Conservation (phyloP, 2,329 filamentous ascomycete species). For the Herpomyces periplanetae region DNA sequence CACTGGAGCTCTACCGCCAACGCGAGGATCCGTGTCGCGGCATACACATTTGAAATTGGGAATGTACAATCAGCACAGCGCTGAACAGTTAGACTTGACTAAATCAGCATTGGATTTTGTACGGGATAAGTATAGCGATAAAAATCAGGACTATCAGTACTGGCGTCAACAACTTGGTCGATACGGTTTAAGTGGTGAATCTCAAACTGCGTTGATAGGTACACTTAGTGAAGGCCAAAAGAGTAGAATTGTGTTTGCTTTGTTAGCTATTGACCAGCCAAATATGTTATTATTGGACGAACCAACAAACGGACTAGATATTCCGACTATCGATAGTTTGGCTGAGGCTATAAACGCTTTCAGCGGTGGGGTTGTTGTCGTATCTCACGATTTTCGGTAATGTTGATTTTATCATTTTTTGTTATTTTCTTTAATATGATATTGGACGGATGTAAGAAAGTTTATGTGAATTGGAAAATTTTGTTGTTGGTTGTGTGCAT, state of each 20-base stretch:
- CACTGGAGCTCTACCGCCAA: constrained; percentile 72
- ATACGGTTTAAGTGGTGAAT: constrained; percentile 67
- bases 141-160: constrained; percentile 93
- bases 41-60: constrained; percentile 97
- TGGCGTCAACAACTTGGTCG: constrained; percentile 89
- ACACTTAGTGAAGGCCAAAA: constrained; percentile 92
- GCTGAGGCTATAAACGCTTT: constrained; percentile 92
- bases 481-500: constrained; percentile 38
- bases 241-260: constrained; percentile 83
- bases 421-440: not conserved
- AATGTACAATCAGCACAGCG: constrained; percentile 90
- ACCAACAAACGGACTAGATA: constrained; percentile 96
- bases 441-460: too few species aligned
- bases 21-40: constrained; percentile 35
- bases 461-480: too few species aligned
- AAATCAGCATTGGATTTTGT: constrained; percentile 95
- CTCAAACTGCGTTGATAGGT: constrained; percentile 88
- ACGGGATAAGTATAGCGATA: constrained; percentile 56
- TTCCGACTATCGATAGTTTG: constrained; percentile 84
- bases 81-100: constrained; percentile 86
- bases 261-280: constrained; percentile 68
- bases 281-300: constrained; percentile 97
- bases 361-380: constrained; percentile 80
- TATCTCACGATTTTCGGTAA: constrained; percentile 94
- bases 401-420: constrained; percentile 5